Evolutionary conservation across 2,329 filamentous ascomycete genomes (phyloP), one percentile per base, ranked within the genome.

Genomic region (Fusarium nematophilum): DNA sequence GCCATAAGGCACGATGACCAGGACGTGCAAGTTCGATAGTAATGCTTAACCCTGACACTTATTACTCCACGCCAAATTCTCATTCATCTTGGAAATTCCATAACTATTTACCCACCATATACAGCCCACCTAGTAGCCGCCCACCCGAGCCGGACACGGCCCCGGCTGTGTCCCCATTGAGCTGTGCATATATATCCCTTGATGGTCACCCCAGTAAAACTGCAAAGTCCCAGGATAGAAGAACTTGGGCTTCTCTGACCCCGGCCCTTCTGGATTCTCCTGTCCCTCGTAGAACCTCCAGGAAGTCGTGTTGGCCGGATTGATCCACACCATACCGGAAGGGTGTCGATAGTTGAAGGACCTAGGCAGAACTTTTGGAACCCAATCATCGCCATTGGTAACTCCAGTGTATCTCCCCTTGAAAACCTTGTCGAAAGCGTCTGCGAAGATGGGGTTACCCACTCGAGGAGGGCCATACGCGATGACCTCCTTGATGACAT

Each of bases 171-270:
- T 43, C 17, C 39, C 39, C 39, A 43, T 43, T 1, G 39, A 43
- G 15, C 39, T 43, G 9, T 43, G 39, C 39, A 43, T 43, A 43
- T 43, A 43, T 9, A 43, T 43, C 10, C 39, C 39, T 26, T 43
- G 39, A 43, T 43, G 39, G 14, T 43, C 39, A n/a, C 39, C 39
- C 39, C 39, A 43, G 17, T 43, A 43, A 11, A 43, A 43, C 4
- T 43, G 26, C 15, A 43, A 17, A 5, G 9, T 43, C 6, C 15
- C 15, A 3, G 26, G 26, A 17, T 43, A 43, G 39, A 43, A 43
- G 9, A 43, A 13, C 27, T 43, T 43, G n/a, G 26, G 26, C 4
- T 14, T 30, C 23, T 27, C 21, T 13, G 39, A 43, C 11, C 39
- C 31, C 6, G 39, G 39, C 18, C 39, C 39, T 8, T 43, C 31